These are phyloP conservation scores for Entomortierella parvispora DNA, from an alignment of 192 early-diverging fungal species.

Conservation along the genomic window DNA sequence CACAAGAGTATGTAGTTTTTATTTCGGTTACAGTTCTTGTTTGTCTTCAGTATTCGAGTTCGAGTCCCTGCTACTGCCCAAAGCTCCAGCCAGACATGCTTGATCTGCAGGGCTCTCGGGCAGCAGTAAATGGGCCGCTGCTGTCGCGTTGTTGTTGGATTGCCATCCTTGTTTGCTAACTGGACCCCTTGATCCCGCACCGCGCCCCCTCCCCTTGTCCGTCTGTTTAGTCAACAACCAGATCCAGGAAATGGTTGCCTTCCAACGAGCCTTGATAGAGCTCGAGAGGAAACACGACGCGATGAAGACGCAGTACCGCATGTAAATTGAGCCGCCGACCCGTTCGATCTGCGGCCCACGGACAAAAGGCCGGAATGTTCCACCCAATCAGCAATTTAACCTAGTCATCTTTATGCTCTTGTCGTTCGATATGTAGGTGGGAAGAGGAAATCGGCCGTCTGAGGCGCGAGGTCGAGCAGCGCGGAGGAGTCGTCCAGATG, in stretches of 20 bases:
- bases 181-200: too few species aligned
- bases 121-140: too few species aligned
- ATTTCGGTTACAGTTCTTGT: too few species aligned
- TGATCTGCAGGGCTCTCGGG: too few species aligned
- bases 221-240: constrained; percentile 69
- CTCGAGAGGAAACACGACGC: constrained; percentile 85
- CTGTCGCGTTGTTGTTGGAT: too few species aligned
- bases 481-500: constrained; percentile 63
- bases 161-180: too few species aligned
- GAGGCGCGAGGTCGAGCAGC: constrained; percentile 84
- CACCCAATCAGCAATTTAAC: not conserved
- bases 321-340: constrained; percentile 8
- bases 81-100: too few species aligned
- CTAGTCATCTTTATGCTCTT: too few species aligned
- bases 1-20: constrained; percentile 74
- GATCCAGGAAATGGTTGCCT: constrained; percentile 80
- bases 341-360: not conserved
- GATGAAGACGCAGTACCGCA: constrained; percentile 78
- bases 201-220: too few species aligned
- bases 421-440: too few species aligned
- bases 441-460: constrained; percentile 89
- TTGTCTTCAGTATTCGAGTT: too few species aligned
- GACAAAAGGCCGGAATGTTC: not conserved
- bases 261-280: constrained; percentile 82
- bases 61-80: too few species aligned